Evolutionary conservation across 352 stramenopile genomes (phyloP), one percentile per base, ranked within the genome.

Genomic region (Pythium guiyangense): DNA sequence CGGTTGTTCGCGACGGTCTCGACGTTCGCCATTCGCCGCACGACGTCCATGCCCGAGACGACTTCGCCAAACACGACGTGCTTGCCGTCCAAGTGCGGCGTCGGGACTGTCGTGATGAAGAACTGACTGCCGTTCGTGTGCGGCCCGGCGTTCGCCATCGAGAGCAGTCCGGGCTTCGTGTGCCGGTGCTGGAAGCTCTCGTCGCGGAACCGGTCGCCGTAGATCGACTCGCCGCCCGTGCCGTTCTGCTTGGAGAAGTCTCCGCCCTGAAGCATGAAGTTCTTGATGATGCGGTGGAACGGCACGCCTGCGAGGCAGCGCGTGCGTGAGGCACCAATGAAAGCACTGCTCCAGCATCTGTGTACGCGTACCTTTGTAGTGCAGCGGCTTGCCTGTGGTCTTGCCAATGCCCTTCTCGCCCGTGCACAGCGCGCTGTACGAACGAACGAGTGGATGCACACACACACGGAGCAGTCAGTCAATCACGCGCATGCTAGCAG

Each of bases 31-130:
- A 99, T 98, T 54, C 88, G 86, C 45, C 61, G 66, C 52, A 94
- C 73, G 44, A 92, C 69, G 12, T 88, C 63, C 71, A 88, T 84
- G 0, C 86, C 88, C 4, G 60, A 62, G 25, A 80, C 68, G 15
- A 99, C 97, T 60, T 97, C 89, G 20, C 97, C 97, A 73, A 99
- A 99, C n/a, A 99, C 96, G 18, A 99, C 96, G 77, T 99, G 97
- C 73, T 99, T 99, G 29, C 92, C 88, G 72, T 99, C 96, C 34
- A 99, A 75, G 64, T 99, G 96, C 6, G 96, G 92, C 12, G 96
- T 98, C 29, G 88, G 66, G 43, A 74, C 74, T 0, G 80, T 86
- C 56, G 79, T 92, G 60, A 93, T 90, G 77, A 91, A 93, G 64
- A 93, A 93, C 69, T 93, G 84, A 51, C 74, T 88, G 34, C 84